Evolutionary conservation across 352 stramenopile species (phyloP).

Genomic region (Phytopythium ostracodes): DNA sequence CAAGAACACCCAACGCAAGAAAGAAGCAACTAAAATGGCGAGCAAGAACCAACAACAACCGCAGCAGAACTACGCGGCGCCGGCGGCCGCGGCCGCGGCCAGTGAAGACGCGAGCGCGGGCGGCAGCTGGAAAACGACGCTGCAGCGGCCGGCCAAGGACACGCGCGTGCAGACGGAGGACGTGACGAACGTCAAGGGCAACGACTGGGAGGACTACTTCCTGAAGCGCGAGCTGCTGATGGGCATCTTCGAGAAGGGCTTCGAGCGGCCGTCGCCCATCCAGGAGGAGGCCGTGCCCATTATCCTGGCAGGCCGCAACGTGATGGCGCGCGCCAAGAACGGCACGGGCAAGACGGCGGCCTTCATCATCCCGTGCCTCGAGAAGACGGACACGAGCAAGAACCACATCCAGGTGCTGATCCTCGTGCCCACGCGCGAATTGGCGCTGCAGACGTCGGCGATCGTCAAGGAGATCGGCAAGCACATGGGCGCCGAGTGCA

Average conservation of each 20-base stretch:
- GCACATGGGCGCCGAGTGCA: slow-evolving; percentile 95
- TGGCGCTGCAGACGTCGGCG: slow-evolving; percentile 98
- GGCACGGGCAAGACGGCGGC: slow-evolving; percentile 99
- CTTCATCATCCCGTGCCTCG: slow-evolving; percentile 99
- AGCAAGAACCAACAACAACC: slow-evolving; percentile 17
- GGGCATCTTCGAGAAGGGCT: slow-evolving; percentile 99
- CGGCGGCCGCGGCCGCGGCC: background rate
- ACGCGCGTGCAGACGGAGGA: slow-evolving; percentile 92
- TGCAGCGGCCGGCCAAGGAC: slow-evolving; percentile 84
- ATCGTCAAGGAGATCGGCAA: slow-evolving; percentile 99
- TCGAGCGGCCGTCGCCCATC: slow-evolving; percentile 98
- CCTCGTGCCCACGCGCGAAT: slow-evolving; percentile 97
- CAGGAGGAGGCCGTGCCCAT: slow-evolving; percentile 99
- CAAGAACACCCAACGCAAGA: too few relatives aligned
- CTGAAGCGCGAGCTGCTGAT: slow-evolving; percentile 99
- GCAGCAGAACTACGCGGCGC: background rate
- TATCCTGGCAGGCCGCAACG: slow-evolving; percentile 97
- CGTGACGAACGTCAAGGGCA: slow-evolving; percentile 98
- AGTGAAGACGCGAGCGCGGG: slow-evolving; percentile 2
- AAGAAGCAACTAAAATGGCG: slow-evolving; percentile 4
- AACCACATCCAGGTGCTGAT: slow-evolving; percentile 99
- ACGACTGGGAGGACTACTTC: slow-evolving; percentile 99
- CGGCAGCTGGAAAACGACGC: slow-evolving; percentile 51
- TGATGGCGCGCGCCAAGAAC: slow-evolving; percentile 98
- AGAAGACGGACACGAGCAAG: slow-evolving; percentile 98